Percentiles rank a stretch among this genome's conserved stretches.
These are phyloP conservation scores for Globisporangium emineosum DNA, from an alignment of 352 stramenopile genomes.

Conservation along the genomic window DNA sequence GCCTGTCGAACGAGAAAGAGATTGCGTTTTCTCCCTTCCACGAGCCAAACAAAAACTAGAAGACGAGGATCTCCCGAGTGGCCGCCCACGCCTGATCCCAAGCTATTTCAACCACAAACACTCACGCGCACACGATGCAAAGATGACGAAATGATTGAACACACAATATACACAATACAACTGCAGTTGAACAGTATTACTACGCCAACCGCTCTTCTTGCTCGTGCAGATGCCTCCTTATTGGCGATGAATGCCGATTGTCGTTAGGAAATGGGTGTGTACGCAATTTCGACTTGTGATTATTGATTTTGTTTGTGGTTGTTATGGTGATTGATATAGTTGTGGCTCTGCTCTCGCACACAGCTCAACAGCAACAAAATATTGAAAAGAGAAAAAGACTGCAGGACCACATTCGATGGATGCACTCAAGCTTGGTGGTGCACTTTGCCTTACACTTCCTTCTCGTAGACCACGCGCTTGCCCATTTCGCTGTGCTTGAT, in stretches of 20 bases:
- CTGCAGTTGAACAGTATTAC: neutral
- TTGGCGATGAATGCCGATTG: neutral
- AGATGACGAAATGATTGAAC: neutral
- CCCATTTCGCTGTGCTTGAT: conserved; percentile 83
- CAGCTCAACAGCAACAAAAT: neutral
- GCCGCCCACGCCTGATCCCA: conserved; percentile 11
- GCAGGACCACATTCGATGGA: neutral
- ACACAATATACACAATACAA: conserved; percentile 1
- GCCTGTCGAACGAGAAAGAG: conserved; percentile 4
- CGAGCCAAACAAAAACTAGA: conserved; percentile 25
- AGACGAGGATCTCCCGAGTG: conserved; percentile 16
- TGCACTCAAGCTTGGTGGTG: neutral
- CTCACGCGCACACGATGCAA: neutral
- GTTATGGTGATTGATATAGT: neutral
- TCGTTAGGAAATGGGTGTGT: neutral
- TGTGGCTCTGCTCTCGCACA: conserved; percentile 1
- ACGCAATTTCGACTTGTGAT: neutral
- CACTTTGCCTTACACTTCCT: conserved; percentile 36
- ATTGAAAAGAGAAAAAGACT: neutral
- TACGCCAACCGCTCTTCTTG: neutral
- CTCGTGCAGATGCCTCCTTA: too few relatives aligned
- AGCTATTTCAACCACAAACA: conserved; percentile 15
- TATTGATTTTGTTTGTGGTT: neutral
- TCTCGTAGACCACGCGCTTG: conserved; percentile 84
- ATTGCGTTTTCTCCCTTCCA: neutral